Percentiles rank a stretch among this genome's conserved stretches.
Evolutionary conservation across 352 stramenopile species (phyloP).

Genomic region (Phytophthora sojae): DNA sequence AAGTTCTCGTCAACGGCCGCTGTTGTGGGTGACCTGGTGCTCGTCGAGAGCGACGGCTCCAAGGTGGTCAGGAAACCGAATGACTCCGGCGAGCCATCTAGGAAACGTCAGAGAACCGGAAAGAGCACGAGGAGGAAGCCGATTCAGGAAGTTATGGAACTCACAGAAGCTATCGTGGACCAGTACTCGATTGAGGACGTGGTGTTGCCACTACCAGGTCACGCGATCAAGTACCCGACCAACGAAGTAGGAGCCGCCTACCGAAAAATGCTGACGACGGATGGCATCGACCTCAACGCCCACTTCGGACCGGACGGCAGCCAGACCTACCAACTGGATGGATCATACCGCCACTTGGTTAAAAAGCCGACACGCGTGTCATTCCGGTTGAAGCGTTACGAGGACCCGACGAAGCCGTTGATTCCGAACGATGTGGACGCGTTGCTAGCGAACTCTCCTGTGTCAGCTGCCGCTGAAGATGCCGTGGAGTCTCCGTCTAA

Average conservation of each 20-base stretch:
- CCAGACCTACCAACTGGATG: constrained; percentile 76
- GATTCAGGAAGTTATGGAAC: constrained; percentile 47
- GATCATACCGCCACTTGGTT: constrained; percentile 94
- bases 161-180: constrained; percentile 88
- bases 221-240: constrained; percentile 83
- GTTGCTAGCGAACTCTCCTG: constrained; percentile 34
- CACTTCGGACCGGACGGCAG: constrained; percentile 52
- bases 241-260: constrained; percentile 72
- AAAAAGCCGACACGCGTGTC: constrained; percentile 84
- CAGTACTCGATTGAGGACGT: constrained; percentile 94
- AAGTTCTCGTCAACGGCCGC: constrained; percentile 63
- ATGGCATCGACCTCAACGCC: constrained; percentile 67
- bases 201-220: constrained; percentile 94
- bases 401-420: constrained; percentile 89
- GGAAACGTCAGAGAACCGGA: constrained; percentile 45
- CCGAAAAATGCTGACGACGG: constrained; percentile 58
- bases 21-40: constrained; percentile 92
- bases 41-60: constrained; percentile 32
- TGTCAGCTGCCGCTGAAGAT: background rate
- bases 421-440: constrained; percentile 91
- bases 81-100: constrained; percentile 26
- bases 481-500: constrained; percentile 1
- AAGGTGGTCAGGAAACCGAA: constrained; percentile 19
- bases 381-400: constrained; percentile 88
- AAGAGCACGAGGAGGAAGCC: constrained; percentile 27